A percentile compares a stretch with the other conserved stretches of the same genome.
These are phyloP conservation scores for Oleoguttula mirabilis DNA, from an alignment of 495 filamentous ascomycete genomes.

Conservation along the genomic window DNA sequence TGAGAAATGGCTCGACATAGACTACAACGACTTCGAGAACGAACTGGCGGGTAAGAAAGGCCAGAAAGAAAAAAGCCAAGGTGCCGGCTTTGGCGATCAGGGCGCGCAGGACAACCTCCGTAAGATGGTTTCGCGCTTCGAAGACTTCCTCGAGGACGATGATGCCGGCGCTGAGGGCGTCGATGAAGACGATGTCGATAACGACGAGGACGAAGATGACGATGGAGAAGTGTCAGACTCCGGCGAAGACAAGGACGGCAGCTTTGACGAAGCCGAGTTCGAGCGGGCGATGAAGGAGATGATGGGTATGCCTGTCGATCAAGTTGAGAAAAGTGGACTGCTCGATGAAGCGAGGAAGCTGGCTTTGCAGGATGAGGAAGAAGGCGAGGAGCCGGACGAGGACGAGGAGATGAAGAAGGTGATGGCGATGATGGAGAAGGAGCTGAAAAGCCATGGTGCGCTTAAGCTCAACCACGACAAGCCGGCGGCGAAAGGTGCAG, in stretches of 20 bases:
- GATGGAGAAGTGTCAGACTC: slow-evolving; percentile 35
- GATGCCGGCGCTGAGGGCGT: slow-evolving; percentile 66
- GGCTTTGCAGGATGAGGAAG: slow-evolving; percentile 31
- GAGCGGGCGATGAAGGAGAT: slow-evolving; percentile 83
- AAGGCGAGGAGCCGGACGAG: slow-evolving; percentile 25
- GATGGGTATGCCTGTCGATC: slow-evolving; percentile 54
- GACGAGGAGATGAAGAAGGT: slow-evolving; percentile 61
- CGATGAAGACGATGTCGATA: slow-evolving; percentile 56
- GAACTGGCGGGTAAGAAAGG: slow-evolving; percentile 49
- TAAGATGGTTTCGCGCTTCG: slow-evolving; percentile 82
- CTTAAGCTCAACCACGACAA: slow-evolving; percentile 45
- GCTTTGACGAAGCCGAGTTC: slow-evolving; percentile 78
- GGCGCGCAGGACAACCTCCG: slow-evolving; percentile 69
- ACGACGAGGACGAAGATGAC: slow-evolving; percentile 49
- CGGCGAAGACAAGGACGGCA: slow-evolving; percentile 63
- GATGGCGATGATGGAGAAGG: slow-evolving; percentile 66
- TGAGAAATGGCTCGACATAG: slow-evolving; percentile 88
- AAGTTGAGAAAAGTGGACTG: slow-evolving; percentile 15
- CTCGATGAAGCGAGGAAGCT: slow-evolving; percentile 30
- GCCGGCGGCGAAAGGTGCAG: background rate
- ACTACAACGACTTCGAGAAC: slow-evolving; percentile 74
- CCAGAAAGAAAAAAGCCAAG: slow-evolving; percentile 18
- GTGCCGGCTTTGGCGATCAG: slow-evolving; percentile 59
- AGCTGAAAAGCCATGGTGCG: slow-evolving; percentile 66
- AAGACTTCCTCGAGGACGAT: slow-evolving; percentile 86